phyloP scores from a whole-genome alignment of 164 flowering plant genomes.

The Cinnamomum chago region DNA sequence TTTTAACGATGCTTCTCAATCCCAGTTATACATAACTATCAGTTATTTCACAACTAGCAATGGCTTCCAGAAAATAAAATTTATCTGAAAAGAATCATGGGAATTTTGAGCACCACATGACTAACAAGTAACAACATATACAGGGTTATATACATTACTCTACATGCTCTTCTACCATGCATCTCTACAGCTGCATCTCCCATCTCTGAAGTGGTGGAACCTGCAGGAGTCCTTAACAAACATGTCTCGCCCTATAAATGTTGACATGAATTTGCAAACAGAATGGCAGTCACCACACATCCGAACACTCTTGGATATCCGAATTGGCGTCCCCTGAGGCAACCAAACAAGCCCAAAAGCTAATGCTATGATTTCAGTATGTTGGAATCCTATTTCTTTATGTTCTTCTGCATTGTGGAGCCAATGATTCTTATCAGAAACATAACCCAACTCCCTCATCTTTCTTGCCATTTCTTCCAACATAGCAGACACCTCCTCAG shows the following conservation, averaged over 20 bases:
- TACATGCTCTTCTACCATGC: conserved; percentile 23
- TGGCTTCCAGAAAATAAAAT: too few relatives aligned
- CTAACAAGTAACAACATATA: too few relatives aligned
- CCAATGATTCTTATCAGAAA: conserved; percentile 30
- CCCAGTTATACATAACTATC: too few relatives aligned
- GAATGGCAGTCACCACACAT: conserved; percentile 39
- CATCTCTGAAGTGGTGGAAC: conserved; percentile 36
- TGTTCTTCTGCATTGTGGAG: conserved; percentile 34
- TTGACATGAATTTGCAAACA: conserved; percentile 37
- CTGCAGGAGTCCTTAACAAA: conserved; percentile 27
- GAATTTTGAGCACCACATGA: too few relatives aligned
- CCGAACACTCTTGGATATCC: conserved; percentile 24
- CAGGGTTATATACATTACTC: background rate
- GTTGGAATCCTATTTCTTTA: conserved; percentile 19
- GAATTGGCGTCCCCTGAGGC: conserved; percentile 20
- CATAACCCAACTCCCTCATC: conserved; percentile 32
- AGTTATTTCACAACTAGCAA: too few relatives aligned
- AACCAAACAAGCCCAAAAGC: conserved; percentile 29
- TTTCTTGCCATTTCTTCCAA: conserved; percentile 21
- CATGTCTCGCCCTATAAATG: conserved; percentile 22
- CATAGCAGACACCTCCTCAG: conserved; percentile 16
- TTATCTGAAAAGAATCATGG: too few relatives aligned
- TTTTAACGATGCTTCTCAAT: too few relatives aligned
- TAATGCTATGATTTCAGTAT: conserved; percentile 35
- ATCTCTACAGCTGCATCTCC: conserved; percentile 37